These are phyloP conservation scores for Russula sp. DNA, from an alignment of 768 basidiomycete genomes.

Conservation along the genomic window DNA sequence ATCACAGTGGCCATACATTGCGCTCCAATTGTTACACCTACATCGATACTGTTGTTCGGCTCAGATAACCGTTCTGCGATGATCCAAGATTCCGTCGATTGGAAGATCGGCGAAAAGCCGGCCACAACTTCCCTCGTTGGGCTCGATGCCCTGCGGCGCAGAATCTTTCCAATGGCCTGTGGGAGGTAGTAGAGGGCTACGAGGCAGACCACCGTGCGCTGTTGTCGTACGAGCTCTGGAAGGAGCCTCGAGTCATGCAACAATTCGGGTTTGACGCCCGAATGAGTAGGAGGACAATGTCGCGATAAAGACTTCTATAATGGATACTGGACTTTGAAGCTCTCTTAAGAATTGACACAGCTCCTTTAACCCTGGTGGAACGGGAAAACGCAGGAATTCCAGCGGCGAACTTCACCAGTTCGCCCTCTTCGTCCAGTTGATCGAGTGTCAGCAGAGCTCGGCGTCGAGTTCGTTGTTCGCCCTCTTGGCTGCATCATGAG, in stretches of 20 bases:
- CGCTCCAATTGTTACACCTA: neutral
- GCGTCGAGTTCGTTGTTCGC: neutral
- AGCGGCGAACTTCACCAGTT: conserved; percentile 3
- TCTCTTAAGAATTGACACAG: neutral
- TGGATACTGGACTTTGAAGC: neutral
- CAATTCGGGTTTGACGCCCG: neutral
- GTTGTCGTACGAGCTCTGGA: neutral
- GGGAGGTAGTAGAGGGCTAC: conserved; percentile 10
- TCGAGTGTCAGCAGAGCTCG: conserved; percentile 18
- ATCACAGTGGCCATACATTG: conserved; percentile 7
- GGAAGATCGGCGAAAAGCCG: neutral
- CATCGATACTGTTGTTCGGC: too few species aligned
- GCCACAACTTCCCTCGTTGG: neutral
- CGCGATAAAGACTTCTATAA: neutral
- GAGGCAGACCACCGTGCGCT: neutral
- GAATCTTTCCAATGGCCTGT: neutral
- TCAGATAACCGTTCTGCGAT: neutral
- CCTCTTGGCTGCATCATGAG: neutral
- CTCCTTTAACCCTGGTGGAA: neutral
- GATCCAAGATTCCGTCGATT: neutral
- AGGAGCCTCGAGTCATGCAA: neutral
- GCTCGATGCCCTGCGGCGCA: neutral
- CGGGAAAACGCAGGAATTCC: conserved; percentile 13
- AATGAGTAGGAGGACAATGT: neutral
- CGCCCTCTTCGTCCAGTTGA: conserved; percentile 11